Conservation (phyloP, 768 basidiomycete genomes). For the Scleroderma bovista region DNA sequence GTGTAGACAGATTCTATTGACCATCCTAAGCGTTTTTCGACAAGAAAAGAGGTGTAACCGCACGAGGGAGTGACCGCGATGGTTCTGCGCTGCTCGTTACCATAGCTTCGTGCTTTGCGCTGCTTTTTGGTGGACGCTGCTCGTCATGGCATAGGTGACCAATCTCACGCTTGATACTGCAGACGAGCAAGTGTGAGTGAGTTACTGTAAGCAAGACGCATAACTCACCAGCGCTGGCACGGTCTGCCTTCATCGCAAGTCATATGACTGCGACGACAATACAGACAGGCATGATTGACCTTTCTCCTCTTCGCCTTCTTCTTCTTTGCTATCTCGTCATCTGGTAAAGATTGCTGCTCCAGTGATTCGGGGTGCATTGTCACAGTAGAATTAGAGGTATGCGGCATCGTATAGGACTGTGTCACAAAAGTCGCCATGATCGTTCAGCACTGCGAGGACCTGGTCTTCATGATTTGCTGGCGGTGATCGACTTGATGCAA, state of each 20-base stretch:
- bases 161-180: constrained; percentile 92
- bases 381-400: constrained; percentile 1
- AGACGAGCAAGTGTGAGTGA: constrained; percentile 7
- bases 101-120: constrained; percentile 38
- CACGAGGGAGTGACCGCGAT: constrained; percentile 27
- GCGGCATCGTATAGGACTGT: constrained; percentile 22
- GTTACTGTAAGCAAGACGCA: constrained; percentile 2
- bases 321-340: constrained; percentile 33
- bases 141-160: constrained; percentile 93
- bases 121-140: constrained; percentile 45
- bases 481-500: not conserved
- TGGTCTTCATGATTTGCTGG: not conserved
- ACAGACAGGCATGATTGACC: constrained; percentile 90
- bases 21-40: not conserved
- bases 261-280: constrained; percentile 91
- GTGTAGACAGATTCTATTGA: constrained; percentile 21
- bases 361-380: constrained; percentile 16
- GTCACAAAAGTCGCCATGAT: constrained; percentile 25
- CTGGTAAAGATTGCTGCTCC: constrained; percentile 23
- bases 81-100: constrained; percentile 27
- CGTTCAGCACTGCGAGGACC: not conserved
- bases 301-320: constrained; percentile 66
- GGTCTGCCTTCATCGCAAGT: constrained; percentile 86
- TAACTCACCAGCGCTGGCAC: constrained; percentile 86
- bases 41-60: not conserved